A percentile compares a stretch with the other conserved stretches of the same genome.
phyloP scores from a whole-genome alignment of 768 basidiomycete species.

The Mycena rosella region DNA sequence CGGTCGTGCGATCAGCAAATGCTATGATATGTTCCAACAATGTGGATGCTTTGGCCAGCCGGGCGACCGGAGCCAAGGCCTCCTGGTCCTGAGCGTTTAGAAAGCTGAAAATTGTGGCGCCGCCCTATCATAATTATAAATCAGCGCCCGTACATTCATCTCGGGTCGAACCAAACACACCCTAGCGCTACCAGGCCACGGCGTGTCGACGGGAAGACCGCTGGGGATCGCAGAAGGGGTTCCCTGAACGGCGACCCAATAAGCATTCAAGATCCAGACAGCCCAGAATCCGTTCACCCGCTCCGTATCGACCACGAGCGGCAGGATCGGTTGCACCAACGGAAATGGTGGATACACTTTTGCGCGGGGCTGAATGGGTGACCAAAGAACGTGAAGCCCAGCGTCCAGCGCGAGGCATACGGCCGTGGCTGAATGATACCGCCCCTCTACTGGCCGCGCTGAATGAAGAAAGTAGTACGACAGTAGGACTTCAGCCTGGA shows the following conservation, averaged over 20 bases:
- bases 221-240: constrained; percentile 8
- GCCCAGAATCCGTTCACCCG: constrained; percentile 26
- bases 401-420: constrained; percentile 44
- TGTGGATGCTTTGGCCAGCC: constrained; percentile 22
- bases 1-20: background rate
- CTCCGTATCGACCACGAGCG: background rate
- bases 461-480: constrained; percentile 55
- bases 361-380: constrained; percentile 54
- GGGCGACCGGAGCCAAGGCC: constrained; percentile 1
- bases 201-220: constrained; percentile 5
- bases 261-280: constrained; percentile 10
- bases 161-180: background rate
- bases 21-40: constrained; percentile 18
- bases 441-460: constrained; percentile 60
- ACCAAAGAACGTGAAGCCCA: background rate
- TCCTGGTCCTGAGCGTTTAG: constrained; percentile 11
- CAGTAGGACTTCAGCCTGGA: constrained; percentile 56
- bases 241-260: constrained; percentile 24
- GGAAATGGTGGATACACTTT: constrained; percentile 23
- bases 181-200: background rate
- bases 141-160: too few relatives aligned
- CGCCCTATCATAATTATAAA: constrained; percentile 7
- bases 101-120: constrained; percentile 17
- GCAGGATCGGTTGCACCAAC: background rate
- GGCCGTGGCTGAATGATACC: constrained; percentile 63